Evolutionary conservation across 202 grass and related monocot species (phyloP).

Genomic region (Musa balbisiana): DNA sequence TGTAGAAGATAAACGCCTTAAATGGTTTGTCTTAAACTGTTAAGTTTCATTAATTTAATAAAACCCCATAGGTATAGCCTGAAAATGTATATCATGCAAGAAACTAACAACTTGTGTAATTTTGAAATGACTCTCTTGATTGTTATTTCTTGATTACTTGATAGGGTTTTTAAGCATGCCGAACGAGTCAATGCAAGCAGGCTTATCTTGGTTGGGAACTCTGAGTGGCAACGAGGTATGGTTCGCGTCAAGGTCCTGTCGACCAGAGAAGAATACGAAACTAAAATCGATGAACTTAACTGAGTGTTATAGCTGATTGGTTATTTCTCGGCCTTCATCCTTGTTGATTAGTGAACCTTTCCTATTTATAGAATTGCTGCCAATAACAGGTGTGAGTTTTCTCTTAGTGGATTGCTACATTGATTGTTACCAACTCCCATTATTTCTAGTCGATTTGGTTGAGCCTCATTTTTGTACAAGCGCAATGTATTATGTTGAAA

Average conservation of each 20-base stretch:
- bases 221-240: slow-evolving; percentile 71
- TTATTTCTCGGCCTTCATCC: no score
- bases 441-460: no score
- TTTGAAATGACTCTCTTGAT: background rate
- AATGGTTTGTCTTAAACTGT: slow-evolving; percentile 47
- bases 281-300: slow-evolving; percentile 52
- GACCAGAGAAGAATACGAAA: slow-evolving; percentile 84
- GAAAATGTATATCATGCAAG: no score
- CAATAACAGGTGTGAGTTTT: no score
- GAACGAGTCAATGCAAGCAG: slow-evolving; percentile 77
- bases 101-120: no score
- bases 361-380: background rate
- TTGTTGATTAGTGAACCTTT: background rate
- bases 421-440: no score
- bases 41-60: background rate
- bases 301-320: slow-evolving; percentile 20
- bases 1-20: slow-evolving; percentile 73
- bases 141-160: background rate
- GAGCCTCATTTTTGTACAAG: no score
- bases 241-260: slow-evolving; percentile 82
- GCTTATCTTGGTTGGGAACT: slow-evolving; percentile 83
- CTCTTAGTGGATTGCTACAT: no score
- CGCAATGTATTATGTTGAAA: no score
- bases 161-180: slow-evolving; percentile 91
- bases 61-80: no score